These are phyloP conservation scores for Mycena galopus DNA, from an alignment of 768 basidiomycete genomes.

Conservation along the genomic window DNA sequence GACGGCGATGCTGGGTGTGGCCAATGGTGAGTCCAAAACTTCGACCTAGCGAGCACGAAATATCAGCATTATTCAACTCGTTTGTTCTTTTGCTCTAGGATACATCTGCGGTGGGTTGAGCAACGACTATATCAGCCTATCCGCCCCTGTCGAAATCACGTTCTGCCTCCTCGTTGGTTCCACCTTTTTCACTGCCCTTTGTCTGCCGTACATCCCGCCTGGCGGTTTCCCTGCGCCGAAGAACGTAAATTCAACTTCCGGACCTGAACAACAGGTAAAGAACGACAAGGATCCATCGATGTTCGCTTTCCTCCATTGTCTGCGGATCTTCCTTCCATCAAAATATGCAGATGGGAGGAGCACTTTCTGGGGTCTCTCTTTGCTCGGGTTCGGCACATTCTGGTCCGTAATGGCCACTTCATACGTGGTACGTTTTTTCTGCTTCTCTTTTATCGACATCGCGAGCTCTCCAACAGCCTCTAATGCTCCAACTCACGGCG, in stretches of 20 bases:
- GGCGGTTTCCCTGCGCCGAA: background rate
- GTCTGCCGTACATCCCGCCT: constrained; percentile 29
- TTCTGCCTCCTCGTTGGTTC: constrained; percentile 32
- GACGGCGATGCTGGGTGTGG: constrained; percentile 29
- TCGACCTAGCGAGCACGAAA: too few relatives aligned
- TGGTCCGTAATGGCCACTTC: constrained; percentile 22
- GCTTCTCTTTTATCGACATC: too few relatives aligned
- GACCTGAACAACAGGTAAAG: background rate
- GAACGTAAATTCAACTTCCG: background rate
- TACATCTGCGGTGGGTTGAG: constrained; percentile 29
- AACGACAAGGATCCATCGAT: background rate
- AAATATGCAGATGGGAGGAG: constrained; percentile 14
- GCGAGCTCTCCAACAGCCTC: constrained; percentile 14
- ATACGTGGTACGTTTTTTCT: constrained; percentile 23
- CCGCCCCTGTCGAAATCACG: constrained; percentile 34
- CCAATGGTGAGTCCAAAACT: constrained; percentile 21
- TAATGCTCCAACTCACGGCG: constrained; percentile 35
- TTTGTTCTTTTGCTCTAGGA: constrained; percentile 7
- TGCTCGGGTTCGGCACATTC: constrained; percentile 30
- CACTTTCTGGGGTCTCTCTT: constrained; percentile 19
- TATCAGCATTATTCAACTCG: background rate
- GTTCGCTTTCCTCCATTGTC: constrained; percentile 20
- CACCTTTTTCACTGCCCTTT: constrained; percentile 19
- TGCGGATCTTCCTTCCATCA: constrained; percentile 27
- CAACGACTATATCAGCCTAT: constrained; percentile 16